Evolutionary conservation across 805 yeast species (phyloP).

Genomic region (Lachancea dasiensis): DNA sequence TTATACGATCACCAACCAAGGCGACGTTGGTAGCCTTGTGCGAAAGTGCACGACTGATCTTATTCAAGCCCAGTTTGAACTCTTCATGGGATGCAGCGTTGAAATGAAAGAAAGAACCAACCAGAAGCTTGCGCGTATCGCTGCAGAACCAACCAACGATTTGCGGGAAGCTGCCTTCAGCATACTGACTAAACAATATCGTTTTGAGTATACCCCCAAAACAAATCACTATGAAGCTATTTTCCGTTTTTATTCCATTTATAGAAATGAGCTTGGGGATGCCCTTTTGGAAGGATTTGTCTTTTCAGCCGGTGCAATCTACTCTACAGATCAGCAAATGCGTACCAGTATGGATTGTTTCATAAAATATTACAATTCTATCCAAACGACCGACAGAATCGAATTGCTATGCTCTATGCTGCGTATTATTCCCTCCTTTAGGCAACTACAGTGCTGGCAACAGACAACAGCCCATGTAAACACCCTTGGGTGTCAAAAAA

Average conservation of each 20-base stretch:
- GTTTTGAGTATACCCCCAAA: constrained; percentile 9
- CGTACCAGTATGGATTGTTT: constrained; percentile 39
- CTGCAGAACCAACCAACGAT: constrained; percentile 59
- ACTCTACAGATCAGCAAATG: constrained; percentile 43
- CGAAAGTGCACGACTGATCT: constrained; percentile 46
- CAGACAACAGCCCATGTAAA: constrained; percentile 1
- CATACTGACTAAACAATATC: constrained; percentile 11
- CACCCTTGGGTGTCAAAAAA: constrained; percentile 10
- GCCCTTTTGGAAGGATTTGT: constrained; percentile 53
- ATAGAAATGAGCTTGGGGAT: constrained; percentile 12
- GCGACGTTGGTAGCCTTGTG: constrained; percentile 85
- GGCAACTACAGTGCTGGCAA: constrained; percentile 11
- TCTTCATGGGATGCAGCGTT: constrained; percentile 3
- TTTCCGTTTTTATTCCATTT: constrained; percentile 16
- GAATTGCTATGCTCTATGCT: constrained; percentile 18
- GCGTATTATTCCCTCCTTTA: constrained; percentile 19
- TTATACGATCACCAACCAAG: constrained; percentile 71
- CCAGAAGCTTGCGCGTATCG: constrained; percentile 44
- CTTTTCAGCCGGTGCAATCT: constrained; percentile 51
- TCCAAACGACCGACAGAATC: background rate
- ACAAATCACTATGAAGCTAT: constrained; percentile 27
- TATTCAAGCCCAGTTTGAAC: constrained; percentile 29
- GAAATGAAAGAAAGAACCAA: constrained; percentile 20
- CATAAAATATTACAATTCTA: constrained; percentile 26
- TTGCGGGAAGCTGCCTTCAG: constrained; percentile 36